Percentiles rank a stretch among this genome's conserved stretches.
phyloP scores from a whole-genome alignment of 768 basidiomycete species.

The Gloeostereum incarnatum region DNA sequence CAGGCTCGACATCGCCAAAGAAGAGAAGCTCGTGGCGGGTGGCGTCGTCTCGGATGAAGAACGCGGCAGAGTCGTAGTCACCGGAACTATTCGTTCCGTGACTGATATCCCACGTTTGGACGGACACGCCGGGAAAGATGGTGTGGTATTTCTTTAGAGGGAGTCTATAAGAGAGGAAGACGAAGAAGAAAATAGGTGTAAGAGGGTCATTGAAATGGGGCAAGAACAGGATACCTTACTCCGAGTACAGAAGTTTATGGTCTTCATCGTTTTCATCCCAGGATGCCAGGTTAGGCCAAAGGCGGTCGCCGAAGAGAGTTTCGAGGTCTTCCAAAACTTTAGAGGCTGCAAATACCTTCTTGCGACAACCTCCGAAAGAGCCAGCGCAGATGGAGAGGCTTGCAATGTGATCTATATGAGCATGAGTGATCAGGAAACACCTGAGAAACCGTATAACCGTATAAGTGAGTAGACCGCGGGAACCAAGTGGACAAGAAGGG shows the following conservation, averaged over 20 bases:
- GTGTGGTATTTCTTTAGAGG: conserved; percentile 40
- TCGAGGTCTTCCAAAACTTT: conserved; percentile 63
- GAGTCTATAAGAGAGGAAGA: conserved; percentile 31
- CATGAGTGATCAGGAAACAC: conserved; percentile 80
- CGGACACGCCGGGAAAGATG: conserved; percentile 48
- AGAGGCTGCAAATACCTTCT: conserved; percentile 52
- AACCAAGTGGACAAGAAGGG: background rate
- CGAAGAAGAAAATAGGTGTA: conserved; percentile 29
- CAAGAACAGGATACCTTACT: conserved; percentile 32
- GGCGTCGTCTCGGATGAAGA: conserved; percentile 58
- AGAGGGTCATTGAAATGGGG: conserved; percentile 5
- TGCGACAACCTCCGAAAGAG: conserved; percentile 50
- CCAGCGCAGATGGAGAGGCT: conserved; percentile 82
- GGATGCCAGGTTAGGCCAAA: conserved; percentile 83
- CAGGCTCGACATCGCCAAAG: conserved; percentile 92
- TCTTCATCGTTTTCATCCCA: conserved; percentile 57
- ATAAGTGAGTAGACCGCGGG: background rate
- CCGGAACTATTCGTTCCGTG: conserved; percentile 56
- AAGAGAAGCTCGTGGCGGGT: conserved; percentile 72
- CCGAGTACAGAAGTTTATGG: conserved; percentile 51
- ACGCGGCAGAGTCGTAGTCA: conserved; percentile 75
- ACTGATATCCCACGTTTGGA: conserved; percentile 57
- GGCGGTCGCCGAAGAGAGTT: conserved; percentile 61
- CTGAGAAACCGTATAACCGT: no score
- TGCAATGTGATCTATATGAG: conserved; percentile 85